Percentiles rank a stretch among this genome's conserved stretches.
Conservation (phyloP, 768 basidiomycete species). For the Galerina marginata region DNA sequence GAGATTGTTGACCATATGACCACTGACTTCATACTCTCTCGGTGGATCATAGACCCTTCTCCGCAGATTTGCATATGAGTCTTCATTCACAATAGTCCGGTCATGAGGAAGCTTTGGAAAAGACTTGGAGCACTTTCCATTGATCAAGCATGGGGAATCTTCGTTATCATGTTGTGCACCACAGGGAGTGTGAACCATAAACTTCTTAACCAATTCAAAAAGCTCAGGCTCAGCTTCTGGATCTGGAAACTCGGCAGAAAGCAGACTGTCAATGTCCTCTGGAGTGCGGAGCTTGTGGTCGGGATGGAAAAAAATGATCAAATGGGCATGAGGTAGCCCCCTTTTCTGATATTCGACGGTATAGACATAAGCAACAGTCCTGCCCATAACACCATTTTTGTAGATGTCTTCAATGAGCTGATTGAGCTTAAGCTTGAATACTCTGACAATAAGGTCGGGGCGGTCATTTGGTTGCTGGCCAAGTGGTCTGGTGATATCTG, state of each 20-base stretch:
- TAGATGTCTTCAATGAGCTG: constrained; percentile 40
- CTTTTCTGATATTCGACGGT: constrained; percentile 58
- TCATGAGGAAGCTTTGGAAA: constrained; percentile 41
- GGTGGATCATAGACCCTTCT: constrained; percentile 4
- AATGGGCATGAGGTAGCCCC: constrained; percentile 58
- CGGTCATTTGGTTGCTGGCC: constrained; percentile 45
- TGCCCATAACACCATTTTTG: constrained; percentile 44
- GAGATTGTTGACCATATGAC: constrained; percentile 35
- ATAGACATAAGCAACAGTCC: constrained; percentile 43
- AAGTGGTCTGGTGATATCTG: constrained; percentile 36
- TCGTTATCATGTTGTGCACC: constrained; percentile 27
- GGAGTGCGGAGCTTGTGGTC: constrained; percentile 37
- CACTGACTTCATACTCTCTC: constrained; percentile 21
- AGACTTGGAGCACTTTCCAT: constrained; percentile 33
- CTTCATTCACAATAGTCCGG: constrained; percentile 38
- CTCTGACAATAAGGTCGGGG: constrained; percentile 51
- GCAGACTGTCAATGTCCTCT: constrained; percentile 41
- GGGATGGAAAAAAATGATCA: constrained; percentile 45
- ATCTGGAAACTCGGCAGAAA: constrained; percentile 50
- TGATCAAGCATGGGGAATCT: constrained; percentile 42
- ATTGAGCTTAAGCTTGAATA: constrained; percentile 49
- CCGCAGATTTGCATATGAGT: constrained; percentile 47
- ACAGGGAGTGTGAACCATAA: constrained; percentile 42
- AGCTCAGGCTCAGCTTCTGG: constrained; percentile 41
- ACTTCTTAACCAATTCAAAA: constrained; percentile 40